phyloP scores from a whole-genome alignment of 2,329 filamentous ascomycete genomes.

The Beauveria bassiana region DNA sequence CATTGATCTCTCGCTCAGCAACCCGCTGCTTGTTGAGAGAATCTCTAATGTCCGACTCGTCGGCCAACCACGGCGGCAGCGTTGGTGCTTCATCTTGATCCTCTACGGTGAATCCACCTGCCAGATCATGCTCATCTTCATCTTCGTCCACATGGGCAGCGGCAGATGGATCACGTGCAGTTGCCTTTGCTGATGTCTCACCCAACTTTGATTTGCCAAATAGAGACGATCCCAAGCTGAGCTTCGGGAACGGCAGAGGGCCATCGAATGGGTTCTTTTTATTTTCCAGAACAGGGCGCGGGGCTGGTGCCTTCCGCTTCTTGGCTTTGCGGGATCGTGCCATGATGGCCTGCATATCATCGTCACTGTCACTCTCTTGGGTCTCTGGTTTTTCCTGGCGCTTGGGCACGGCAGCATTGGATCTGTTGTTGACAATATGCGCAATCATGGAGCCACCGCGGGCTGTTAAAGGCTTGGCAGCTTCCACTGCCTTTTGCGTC shows the following conservation, averaged over 20 bases:
- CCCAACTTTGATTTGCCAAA: slow-evolving; percentile 37
- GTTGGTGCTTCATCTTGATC: slow-evolving; percentile 27
- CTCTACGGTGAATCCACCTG: slow-evolving; percentile 29
- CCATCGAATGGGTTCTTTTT: slow-evolving; percentile 63
- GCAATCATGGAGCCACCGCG: slow-evolving; percentile 57
- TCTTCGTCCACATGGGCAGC: slow-evolving; percentile 13
- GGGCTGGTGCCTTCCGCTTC: slow-evolving; percentile 36
- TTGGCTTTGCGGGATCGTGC: slow-evolving; percentile 59
- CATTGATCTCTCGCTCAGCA: slow-evolving; percentile 53
- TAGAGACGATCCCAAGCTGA: slow-evolving; percentile 59
- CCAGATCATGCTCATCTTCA: slow-evolving; percentile 18
- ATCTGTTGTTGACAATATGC: slow-evolving; percentile 65
- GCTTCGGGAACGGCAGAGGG: slow-evolving; percentile 83
- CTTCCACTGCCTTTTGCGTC: slow-evolving; percentile 45
- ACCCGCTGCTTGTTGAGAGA: slow-evolving; percentile 51
- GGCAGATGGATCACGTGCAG: background rate
- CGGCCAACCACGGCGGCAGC: slow-evolving; percentile 72
- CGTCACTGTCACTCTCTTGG: slow-evolving; percentile 61
- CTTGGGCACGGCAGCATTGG: slow-evolving; percentile 52
- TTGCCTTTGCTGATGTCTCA: slow-evolving; percentile 6
- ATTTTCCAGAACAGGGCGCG: slow-evolving; percentile 38
- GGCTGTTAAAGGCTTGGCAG: slow-evolving; percentile 42
- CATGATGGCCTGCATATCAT: slow-evolving; percentile 71
- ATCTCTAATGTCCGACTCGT: slow-evolving; percentile 58
- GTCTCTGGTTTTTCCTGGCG: slow-evolving; percentile 19